These are phyloP conservation scores for Tricladium varicosporioides DNA, from an alignment of 2,329 filamentous ascomycete species.

Conservation along the genomic window DNA sequence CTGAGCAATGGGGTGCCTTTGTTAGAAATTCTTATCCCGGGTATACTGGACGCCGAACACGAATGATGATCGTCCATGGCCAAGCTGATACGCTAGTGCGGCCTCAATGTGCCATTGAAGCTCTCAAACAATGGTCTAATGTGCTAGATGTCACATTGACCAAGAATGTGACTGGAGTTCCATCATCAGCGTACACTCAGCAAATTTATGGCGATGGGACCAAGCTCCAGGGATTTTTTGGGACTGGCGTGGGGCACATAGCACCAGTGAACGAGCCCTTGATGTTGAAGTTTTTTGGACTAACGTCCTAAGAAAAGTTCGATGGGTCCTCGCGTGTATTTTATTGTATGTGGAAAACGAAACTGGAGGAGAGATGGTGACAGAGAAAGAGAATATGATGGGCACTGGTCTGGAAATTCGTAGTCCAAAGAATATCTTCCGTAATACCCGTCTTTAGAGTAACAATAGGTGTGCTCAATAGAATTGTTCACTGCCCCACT, in stretches of 20 bases:
- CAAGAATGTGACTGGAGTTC: conserved; percentile 27
- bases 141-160: conserved; percentile 39
- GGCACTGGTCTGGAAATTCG: too few species aligned
- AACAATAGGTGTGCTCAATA: too few species aligned
- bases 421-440: too few species aligned
- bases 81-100: conserved; percentile 38
- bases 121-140: conserved; percentile 45
- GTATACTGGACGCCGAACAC: conserved; percentile 31
- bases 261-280: background rate
- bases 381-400: too few species aligned
- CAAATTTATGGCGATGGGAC: conserved; percentile 31
- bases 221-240: background rate
- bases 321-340: too few species aligned
- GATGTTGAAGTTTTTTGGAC: conserved; percentile 7
- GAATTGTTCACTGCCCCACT: too few species aligned
- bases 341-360: too few species aligned
- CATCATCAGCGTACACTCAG: conserved; percentile 31
- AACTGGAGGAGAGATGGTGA: too few species aligned
- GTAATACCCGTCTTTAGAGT: too few species aligned
- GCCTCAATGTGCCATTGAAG: conserved; percentile 40
- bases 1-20: conserved; percentile 47
- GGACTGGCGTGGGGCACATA: background rate
- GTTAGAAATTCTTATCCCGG: conserved; percentile 39
- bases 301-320: background rate
- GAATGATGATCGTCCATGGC: conserved; percentile 30